A percentile compares a stretch with the other conserved stretches of the same genome.
phyloP scores from a whole-genome alignment of 1,284 basidiomycete genomes.

The Xerocomus subilludens region DNA sequence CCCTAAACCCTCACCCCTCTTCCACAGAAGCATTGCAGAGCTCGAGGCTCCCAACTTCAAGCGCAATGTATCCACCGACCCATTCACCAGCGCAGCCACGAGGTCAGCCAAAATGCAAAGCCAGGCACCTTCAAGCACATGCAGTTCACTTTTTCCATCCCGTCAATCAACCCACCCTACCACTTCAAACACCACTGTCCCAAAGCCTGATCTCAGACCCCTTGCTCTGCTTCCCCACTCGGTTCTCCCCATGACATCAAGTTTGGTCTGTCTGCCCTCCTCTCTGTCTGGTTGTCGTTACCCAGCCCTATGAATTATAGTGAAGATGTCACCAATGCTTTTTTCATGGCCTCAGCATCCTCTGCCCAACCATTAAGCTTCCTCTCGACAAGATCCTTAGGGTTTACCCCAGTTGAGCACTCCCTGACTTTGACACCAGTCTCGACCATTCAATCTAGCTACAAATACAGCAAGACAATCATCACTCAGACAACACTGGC shows the following conservation, averaged over 20 bases:
- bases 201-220: conserved; percentile 74
- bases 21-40: conserved; percentile 76
- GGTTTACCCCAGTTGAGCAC: conserved; percentile 49
- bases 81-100: conserved; percentile 77
- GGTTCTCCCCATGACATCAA: conserved; percentile 80
- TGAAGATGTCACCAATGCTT: too few relatives aligned
- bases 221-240: conserved; percentile 70
- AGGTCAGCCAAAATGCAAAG: conserved; percentile 69
- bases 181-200: conserved; percentile 58
- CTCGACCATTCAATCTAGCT: conserved; percentile 65
- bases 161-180: conserved; percentile 71
- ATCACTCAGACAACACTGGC: conserved; percentile 62
- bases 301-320: too few relatives aligned
- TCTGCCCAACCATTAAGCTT: conserved; percentile 85
- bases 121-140: conserved; percentile 81
- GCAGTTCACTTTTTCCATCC: conserved; percentile 89
- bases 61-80: conserved; percentile 77
- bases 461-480: conserved; percentile 56
- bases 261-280: conserved; percentile 76
- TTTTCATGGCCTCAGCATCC: too few relatives aligned
- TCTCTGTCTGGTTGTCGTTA: too few relatives aligned
- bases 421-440: conserved; percentile 75
- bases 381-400: conserved; percentile 78
- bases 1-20: conserved; percentile 53
- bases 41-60: conserved; percentile 81